A percentile compares a stretch with the other conserved stretches of the same genome.
Conservation (phyloP, 768 basidiomycete genomes). For the Naganishia kalamii region DNA sequence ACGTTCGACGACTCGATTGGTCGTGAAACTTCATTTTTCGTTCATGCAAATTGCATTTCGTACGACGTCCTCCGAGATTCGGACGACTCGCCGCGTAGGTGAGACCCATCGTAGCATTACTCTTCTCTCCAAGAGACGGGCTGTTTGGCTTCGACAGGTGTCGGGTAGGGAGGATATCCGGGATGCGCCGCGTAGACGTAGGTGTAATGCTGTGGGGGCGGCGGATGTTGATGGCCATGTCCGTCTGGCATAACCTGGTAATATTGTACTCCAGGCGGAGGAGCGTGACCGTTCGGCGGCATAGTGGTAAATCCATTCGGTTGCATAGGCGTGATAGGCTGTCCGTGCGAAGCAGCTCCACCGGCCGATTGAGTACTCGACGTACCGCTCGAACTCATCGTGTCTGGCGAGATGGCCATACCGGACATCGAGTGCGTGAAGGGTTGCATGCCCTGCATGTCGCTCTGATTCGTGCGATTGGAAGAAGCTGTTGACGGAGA, state of each 20-base stretch:
- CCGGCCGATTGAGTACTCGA: slow-evolving; percentile 13
- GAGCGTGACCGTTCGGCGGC: background rate
- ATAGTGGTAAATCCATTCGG: slow-evolving; percentile 1
- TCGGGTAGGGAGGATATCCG: slow-evolving; percentile 8
- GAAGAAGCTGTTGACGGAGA: slow-evolving; percentile 25
- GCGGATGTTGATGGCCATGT: slow-evolving; percentile 1
- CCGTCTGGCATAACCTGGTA: slow-evolving; percentile 7
- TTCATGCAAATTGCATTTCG: background rate
- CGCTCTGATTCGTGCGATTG: slow-evolving; percentile 29
- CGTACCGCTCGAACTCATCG: slow-evolving; percentile 22
- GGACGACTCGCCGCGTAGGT: background rate
- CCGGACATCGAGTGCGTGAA: slow-evolving; percentile 35
- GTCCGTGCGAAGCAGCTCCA: background rate
- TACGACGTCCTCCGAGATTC: background rate
- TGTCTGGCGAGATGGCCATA: slow-evolving; percentile 40
- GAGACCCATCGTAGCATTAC: background rate
- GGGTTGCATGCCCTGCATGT: slow-evolving; percentile 28
- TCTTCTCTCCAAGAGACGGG: slow-evolving; percentile 18
- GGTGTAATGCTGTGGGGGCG: slow-evolving; percentile 13
- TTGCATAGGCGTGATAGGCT: slow-evolving; percentile 4
- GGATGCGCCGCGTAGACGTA: slow-evolving; percentile 17
- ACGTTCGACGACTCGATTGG: background rate
- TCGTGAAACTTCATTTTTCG: background rate
- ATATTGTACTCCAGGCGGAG: slow-evolving; percentile 7
- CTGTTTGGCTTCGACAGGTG: slow-evolving; percentile 1